phyloP scores from a whole-genome alignment of 176 grass and related monocot species.

The Carex scoparia region DNA sequence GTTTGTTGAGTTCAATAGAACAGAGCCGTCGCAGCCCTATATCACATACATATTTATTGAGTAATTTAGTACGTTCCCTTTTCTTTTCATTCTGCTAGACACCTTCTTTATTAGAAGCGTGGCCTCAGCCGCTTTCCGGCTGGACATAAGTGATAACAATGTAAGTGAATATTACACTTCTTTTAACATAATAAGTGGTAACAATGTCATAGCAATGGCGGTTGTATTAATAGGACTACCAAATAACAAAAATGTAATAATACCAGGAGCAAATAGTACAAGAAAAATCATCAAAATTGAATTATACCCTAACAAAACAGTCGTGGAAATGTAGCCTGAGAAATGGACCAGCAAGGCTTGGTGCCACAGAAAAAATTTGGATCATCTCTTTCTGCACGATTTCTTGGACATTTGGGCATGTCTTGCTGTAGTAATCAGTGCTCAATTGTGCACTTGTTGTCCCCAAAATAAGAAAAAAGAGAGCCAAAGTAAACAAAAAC shows the following conservation, averaged over 20 bases:
- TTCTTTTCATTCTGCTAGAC: no score
- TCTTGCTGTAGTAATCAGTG: constrained; percentile 39
- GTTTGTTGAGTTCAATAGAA: constrained; percentile 60
- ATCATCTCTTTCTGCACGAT: constrained; percentile 50
- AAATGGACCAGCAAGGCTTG: constrained; percentile 40
- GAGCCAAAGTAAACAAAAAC: neutral
- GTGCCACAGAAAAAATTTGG: constrained; percentile 33
- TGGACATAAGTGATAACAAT: neutral
- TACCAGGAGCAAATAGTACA: neutral
- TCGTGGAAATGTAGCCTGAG: constrained; percentile 33
- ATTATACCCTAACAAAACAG: constrained; percentile 17
- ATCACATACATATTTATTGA: neutral
- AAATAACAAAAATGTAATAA: neutral
- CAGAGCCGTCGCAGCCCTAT: constrained; percentile 36
- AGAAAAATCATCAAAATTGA: neutral
- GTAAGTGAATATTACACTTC: no score
- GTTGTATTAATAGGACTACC: neutral
- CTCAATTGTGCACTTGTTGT: constrained; percentile 23
- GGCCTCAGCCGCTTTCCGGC: no score
- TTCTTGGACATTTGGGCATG: constrained; percentile 53
- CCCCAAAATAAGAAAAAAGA: constrained; percentile 12
- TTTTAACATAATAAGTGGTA: neutral
- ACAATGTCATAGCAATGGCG: neutral
- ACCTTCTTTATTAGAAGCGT: no score
- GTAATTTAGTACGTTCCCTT: neutral